phyloP scores from a whole-genome alignment of 805 yeast genomes.

The Phaffomyces antillensis region DNA sequence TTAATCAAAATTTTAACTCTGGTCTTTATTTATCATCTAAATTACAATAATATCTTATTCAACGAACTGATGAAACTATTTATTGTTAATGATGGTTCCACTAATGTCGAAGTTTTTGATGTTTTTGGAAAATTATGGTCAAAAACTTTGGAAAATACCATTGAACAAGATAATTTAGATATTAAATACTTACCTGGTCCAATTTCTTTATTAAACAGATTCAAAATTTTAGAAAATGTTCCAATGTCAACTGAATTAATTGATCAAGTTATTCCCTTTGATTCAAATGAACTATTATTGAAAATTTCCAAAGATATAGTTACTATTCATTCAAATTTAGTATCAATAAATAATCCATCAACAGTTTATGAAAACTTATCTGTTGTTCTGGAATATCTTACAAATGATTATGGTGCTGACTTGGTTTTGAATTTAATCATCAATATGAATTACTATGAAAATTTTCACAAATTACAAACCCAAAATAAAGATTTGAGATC shows the following conservation, averaged over 20 bases:
- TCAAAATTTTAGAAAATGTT: conserved; percentile 5
- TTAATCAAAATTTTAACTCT: conserved; percentile 14
- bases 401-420: conserved; percentile 10
- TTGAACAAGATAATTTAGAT: not conserved
- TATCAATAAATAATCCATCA: not conserved
- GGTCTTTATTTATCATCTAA: conserved; percentile 12
- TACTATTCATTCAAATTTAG: conserved; percentile 3
- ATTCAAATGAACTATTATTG: conserved; percentile 7
- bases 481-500: conserved; percentile 2
- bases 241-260: conserved; percentile 6
- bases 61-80: conserved; percentile 12
- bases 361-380: not conserved
- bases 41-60: conserved; percentile 5
- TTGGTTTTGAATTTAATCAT: conserved; percentile 5
- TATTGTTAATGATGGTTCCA: conserved; percentile 3
- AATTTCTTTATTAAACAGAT: conserved; percentile 14
- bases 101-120: conserved; percentile 19
- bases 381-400: conserved; percentile 4
- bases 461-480: conserved; percentile 2
- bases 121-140: conserved; percentile 22
- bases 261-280: conserved; percentile 14
- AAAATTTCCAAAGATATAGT: conserved; percentile 9
- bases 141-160: conserved; percentile 12
- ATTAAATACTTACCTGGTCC: conserved; percentile 16
- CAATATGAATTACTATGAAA: conserved; percentile 5